Base-by-base conservation (phyloP, 768 basidiomycete genomes). In the Leccinum truebloodii region DNA sequence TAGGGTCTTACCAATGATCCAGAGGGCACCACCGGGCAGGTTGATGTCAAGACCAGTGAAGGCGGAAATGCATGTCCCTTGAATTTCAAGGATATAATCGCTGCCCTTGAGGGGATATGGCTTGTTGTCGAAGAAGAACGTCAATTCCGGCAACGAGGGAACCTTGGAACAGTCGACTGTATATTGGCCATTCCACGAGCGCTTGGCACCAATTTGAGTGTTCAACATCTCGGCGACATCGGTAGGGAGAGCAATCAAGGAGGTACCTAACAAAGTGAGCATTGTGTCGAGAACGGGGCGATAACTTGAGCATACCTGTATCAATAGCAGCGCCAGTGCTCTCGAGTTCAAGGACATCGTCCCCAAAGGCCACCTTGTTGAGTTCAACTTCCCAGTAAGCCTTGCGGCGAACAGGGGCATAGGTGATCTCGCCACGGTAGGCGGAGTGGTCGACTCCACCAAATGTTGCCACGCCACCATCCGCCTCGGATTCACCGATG, bases 361-460 rank as follows among this genome's bases (percentile, higher is more conserved):
- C 80, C 52, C 95, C 97, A 59, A 99, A 95, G 4, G 78, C 68
- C 62, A 99, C 81, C 73, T 88, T 87, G 77, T 92, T 82, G 28
- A 99, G 88, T 73, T 97, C 94, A 51, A 98, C 94, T 76, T 98
- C 96, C 95, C 95, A 97, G 78, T 97, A 98, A 5, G 94, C 97
- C 82, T 92, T 94, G 67, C 94, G 86, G 67, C 95, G 88, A 55
- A 99, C 81, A 54, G 97, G 96, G 32, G 90, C 94, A 68, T 98
- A 98, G 24, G 74, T 69, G 61, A 99, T 82, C 70, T 87, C 79
- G 73, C 97, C 97, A 5, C 74, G 83, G 79, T 90, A 98, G 35
- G 92, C 89, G 26, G 66, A 66, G 12, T 75, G 55, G 73, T 99
- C 95, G 62, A 98, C 83, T 48, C 95, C 96, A 66, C 96, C 96